Evolutionary conservation across 2,329 filamentous ascomycete species (phyloP).

Genomic region (Monilinia fructicola): DNA sequence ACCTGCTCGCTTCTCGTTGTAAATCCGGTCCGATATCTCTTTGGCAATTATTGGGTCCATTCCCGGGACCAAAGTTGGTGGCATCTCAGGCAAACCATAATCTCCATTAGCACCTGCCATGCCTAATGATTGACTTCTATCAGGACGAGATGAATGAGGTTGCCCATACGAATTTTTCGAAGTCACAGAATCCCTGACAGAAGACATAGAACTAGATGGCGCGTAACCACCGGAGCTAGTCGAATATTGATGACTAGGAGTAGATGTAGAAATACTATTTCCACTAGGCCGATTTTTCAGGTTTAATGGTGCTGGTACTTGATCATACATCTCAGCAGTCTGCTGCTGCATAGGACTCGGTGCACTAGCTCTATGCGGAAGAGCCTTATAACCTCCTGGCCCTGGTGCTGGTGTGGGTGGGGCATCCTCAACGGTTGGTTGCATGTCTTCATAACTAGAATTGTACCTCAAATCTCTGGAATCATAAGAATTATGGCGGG

Average conservation of each 20-base stretch:
- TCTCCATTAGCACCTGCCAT: conserved; percentile 27
- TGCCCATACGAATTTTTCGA: conserved; percentile 35
- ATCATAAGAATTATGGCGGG: conserved; percentile 41
- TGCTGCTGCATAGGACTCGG: conserved; percentile 29
- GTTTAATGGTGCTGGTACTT: conserved; percentile 39
- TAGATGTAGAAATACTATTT: conserved; percentile 30
- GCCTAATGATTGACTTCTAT: conserved; percentile 30
- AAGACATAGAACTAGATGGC: conserved; percentile 33
- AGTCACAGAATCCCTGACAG: conserved; percentile 34
- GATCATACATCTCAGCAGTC: conserved; percentile 36
- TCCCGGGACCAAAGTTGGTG: conserved; percentile 60
- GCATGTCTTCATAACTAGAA: conserved; percentile 46
- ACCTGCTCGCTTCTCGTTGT: conserved; percentile 55
- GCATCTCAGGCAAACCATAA: conserved; percentile 51
- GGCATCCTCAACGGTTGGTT: conserved; percentile 49
- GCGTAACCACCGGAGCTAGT: conserved; percentile 35
- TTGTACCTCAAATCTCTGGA: conserved; percentile 41
- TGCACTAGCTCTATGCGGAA: conserved; percentile 29
- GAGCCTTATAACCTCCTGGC: conserved; percentile 19
- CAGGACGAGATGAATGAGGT: conserved; percentile 29
- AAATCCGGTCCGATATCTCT: conserved; percentile 58
- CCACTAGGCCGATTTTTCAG: conserved; percentile 35
- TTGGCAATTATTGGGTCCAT: conserved; percentile 56
- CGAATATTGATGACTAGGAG: conserved; percentile 34
- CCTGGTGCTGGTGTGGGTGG: conserved; percentile 36